Base-by-base conservation (phyloP, 768 basidiomycete species). In the Lactarius deliciosus region DNA sequence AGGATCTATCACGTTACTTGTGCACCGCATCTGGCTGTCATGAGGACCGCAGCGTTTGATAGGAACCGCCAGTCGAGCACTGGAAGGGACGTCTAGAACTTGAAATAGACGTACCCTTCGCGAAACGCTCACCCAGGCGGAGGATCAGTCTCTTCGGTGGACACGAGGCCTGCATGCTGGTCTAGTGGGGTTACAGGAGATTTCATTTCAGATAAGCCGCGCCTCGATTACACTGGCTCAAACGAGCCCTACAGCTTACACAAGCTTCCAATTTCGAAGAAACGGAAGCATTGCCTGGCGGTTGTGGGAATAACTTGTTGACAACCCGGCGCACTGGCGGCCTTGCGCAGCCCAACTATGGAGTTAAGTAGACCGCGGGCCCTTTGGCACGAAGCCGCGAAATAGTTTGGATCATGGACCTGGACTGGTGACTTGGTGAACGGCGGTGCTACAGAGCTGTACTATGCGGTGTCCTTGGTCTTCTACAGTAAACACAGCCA, bases 221-320 rank as follows among this genome's bases (percentile, higher is more conserved):
- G 20, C 45, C 20, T 45, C 20, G 18, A 45, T 47, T 20, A n/a
- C 43, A n/a, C n/a, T 43, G 18, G 13, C 45, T 22, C 45, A 10
- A 47, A n/a, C n/a, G 45, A 11, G 47, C 47, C 47, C 22, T 50
- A 50, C 47, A 50, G 45, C 47, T 50, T 50, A 50, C 22, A 50
- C 13, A n/a, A 25, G n/a, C 47, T 22, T 47, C n/a, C 20, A 25
- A 41, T 7, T 41, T 41, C 40, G 40, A 41, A 41, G 41, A 41
- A 18, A 41, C 41, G 16, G 15, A 18, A 50, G 47, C 47, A 50
- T n/a, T n/a, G 47, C 47, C n/a, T 50, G 22, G 47, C 2, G 45
- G n/a, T n/a, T 11, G n/a, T 47, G 47, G 47, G 47, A 47, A 22
- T 10, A 10, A 36, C 34, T 15, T 45, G 18, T 47, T 47, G 45